These are phyloP conservation scores for Shiraia sp. DNA, from an alignment of 2,329 filamentous ascomycete species.

Conservation along the genomic window DNA sequence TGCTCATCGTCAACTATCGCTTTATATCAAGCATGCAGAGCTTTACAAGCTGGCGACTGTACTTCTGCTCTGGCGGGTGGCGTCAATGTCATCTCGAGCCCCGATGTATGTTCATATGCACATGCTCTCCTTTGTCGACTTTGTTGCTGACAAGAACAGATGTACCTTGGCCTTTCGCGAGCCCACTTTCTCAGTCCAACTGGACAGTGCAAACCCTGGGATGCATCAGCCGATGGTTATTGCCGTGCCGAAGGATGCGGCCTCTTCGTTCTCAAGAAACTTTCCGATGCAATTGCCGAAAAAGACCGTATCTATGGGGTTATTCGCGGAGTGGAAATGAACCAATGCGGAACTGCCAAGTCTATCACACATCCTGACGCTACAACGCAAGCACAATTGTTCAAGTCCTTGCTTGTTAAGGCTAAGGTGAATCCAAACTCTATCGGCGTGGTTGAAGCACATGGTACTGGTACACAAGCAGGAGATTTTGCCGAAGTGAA, in stretches of 20 bases:
- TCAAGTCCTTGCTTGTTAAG: conserved; percentile 1
- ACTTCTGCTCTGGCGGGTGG: conserved; percentile 25
- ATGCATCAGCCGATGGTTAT: conserved; percentile 33
- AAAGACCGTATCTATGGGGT: conserved; percentile 33
- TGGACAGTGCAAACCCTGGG: conserved; percentile 30
- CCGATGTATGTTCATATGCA: too few species aligned
- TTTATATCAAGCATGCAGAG: conserved; percentile 27
- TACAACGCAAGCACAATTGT: conserved; percentile 16
- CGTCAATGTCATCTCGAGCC: conserved; percentile 25
- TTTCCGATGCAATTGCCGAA: conserved; percentile 32
- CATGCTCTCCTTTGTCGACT: too few species aligned
- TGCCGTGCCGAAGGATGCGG: conserved; percentile 39
- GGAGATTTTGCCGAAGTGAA: conserved; percentile 28
- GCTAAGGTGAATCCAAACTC: conserved; percentile 1
- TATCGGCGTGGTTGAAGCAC: conserved; percentile 24
- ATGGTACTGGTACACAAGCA: conserved; percentile 37
- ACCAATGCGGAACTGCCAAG: conserved; percentile 32
- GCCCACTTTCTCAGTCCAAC: conserved; percentile 36
- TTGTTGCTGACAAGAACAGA: too few species aligned
- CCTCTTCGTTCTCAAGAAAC: conserved; percentile 32
- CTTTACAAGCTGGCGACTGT: conserved; percentile 29
- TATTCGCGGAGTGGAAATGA: conserved; percentile 30
- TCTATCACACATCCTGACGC: conserved; percentile 30
- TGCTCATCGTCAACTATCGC: conserved; percentile 39
- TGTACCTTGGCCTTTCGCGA: conserved; percentile 21